Conservation (phyloP, 2,329 filamentous ascomycete species). For the Fusarium tricinctum region DNA sequence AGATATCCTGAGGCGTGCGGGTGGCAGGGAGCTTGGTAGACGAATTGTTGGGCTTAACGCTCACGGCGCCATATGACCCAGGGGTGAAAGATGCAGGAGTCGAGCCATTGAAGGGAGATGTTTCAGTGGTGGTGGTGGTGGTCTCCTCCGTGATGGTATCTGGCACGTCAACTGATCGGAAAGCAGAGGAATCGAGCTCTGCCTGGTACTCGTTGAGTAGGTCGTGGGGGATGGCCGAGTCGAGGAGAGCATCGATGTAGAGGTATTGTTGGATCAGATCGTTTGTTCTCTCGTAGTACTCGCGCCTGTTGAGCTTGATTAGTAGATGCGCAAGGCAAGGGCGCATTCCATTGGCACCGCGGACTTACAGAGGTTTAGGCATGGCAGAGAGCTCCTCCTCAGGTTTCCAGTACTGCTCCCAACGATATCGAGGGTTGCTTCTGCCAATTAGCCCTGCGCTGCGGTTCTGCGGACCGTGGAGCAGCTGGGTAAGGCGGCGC, state of each 20-base stretch:
- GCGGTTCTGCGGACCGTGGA: conserved; percentile 79
- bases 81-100: conserved; percentile 38
- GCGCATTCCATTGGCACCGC: background rate
- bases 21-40: conserved; percentile 69
- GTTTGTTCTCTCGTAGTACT: conserved; percentile 93
- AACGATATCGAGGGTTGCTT: conserved; percentile 86
- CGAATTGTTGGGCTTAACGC: conserved; percentile 51
- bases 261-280: conserved; percentile 90
- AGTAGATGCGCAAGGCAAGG: conserved; percentile 7
- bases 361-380: conserved; percentile 74
- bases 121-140: conserved; percentile 46
- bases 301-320: conserved; percentile 63
- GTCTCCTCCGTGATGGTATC: conserved; percentile 82
- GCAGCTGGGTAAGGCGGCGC: conserved; percentile 70
- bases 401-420: conserved; percentile 88
- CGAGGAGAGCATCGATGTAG: conserved; percentile 91
- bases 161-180: conserved; percentile 72
- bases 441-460: conserved; percentile 91
- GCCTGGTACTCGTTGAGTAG: conserved; percentile 88
- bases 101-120: conserved; percentile 49
- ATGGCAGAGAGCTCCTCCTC: conserved; percentile 80
- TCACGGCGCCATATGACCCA: conserved; percentile 52
- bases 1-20: conserved; percentile 87
- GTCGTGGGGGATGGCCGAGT: conserved; percentile 92
- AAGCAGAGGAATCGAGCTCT: conserved; percentile 68